These are phyloP conservation scores for Berkeleyomyces rouxiae DNA, from an alignment of 2,329 filamentous ascomycete genomes.

Conservation along the genomic window DNA sequence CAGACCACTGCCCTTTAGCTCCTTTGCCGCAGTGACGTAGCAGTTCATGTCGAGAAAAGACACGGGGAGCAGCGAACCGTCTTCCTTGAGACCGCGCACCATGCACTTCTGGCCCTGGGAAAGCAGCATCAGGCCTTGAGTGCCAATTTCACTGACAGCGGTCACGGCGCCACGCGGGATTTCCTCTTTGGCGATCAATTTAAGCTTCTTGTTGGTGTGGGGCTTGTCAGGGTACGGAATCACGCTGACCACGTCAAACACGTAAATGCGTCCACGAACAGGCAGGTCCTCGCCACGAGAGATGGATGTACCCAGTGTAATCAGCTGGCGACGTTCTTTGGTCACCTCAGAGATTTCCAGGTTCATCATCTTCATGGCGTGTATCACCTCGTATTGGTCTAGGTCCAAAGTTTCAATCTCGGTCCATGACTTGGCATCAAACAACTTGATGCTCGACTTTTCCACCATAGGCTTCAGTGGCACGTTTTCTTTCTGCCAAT, in stretches of 20 bases:
- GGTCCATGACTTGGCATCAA: constrained; percentile 61
- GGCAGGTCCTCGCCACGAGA: constrained; percentile 83
- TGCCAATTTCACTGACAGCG: constrained; percentile 66
- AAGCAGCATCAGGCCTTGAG: constrained; percentile 72
- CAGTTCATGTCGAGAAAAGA: constrained; percentile 97
- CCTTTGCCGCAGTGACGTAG: constrained; percentile 74
- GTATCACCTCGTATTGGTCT: constrained; percentile 58
- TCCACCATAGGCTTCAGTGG: constrained; percentile 47
- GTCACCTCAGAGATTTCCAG: constrained; percentile 85
- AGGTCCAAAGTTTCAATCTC: constrained; percentile 62
- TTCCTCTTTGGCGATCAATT: constrained; percentile 75
- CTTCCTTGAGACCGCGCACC: constrained; percentile 89
- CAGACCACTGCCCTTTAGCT: constrained; percentile 67
- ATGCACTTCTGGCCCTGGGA: constrained; percentile 96
- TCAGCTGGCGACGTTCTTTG: constrained; percentile 65
- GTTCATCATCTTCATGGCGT: constrained; percentile 67
- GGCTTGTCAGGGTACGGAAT: constrained; percentile 75
- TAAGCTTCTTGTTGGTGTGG: constrained; percentile 72
- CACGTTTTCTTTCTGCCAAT: constrained; percentile 60
- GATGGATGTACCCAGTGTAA: constrained; percentile 72
- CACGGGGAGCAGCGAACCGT: constrained; percentile 78
- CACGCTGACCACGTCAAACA: constrained; percentile 82
- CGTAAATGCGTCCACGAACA: constrained; percentile 67
- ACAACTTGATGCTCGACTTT: constrained; percentile 57
- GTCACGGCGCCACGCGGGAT: constrained; percentile 86